Evolutionary conservation across 2,329 filamentous ascomycete species (phyloP).

Genomic region (Cordyceps javanica): DNA sequence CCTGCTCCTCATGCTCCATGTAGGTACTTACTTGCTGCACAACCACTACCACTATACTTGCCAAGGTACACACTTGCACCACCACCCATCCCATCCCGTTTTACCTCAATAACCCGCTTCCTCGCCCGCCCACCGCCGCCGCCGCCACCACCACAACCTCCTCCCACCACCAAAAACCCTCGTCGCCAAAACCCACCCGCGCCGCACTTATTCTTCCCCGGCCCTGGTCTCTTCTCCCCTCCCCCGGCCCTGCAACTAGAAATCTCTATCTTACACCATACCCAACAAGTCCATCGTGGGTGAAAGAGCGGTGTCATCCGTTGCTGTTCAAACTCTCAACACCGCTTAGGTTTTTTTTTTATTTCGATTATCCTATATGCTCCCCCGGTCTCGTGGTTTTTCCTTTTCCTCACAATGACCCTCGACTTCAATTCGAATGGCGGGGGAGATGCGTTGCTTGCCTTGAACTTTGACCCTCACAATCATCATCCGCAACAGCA

Average conservation of each 20-base stretch:
- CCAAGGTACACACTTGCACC: too few relatives aligned
- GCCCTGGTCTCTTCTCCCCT: conserved; percentile 8
- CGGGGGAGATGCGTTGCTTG: conserved; percentile 53
- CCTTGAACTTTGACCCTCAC: conserved; percentile 54
- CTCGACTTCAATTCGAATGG: conserved; percentile 54
- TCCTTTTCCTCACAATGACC: conserved; percentile 41
- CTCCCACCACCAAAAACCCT: not conserved
- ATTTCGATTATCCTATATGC: conserved; percentile 21
- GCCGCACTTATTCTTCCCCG: conserved; percentile 11
- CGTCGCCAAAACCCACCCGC: conserved; percentile 11
- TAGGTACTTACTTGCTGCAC: too few relatives aligned
- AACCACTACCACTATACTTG: too few relatives aligned
- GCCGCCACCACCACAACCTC: conserved; percentile 5
- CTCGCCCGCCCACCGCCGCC: not conserved
- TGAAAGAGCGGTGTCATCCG: conserved; percentile 40
- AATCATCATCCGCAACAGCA: conserved; percentile 51
- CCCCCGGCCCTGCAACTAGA: conserved; percentile 15
- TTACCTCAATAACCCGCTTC: not conserved
- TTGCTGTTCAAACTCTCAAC: conserved; percentile 31
- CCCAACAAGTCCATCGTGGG: conserved; percentile 14
- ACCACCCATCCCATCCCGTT: not conserved
- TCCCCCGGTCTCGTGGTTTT: conserved; percentile 24
- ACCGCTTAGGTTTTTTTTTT: conserved; percentile 12
- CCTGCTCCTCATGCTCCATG: not conserved
- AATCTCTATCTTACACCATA: conserved; percentile 16